Percentiles rank a stretch among this genome's conserved stretches.
Evolutionary conservation across 805 yeast species (phyloP).

Genomic region (Suhomyces vadensis): DNA sequence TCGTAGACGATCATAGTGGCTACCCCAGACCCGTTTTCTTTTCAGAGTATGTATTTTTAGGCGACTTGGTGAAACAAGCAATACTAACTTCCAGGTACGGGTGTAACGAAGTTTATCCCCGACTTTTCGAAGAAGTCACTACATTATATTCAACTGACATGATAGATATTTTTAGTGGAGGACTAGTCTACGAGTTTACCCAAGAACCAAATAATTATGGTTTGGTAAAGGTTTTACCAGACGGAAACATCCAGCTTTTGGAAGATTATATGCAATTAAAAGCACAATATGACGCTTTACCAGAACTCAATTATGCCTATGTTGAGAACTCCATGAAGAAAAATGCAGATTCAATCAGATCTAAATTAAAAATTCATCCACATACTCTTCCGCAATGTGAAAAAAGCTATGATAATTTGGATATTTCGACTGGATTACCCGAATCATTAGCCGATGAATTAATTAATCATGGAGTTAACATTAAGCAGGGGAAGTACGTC

Average conservation of each 20-base stretch:
- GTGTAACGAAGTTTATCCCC: conserved; percentile 79
- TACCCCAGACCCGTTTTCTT: conserved; percentile 79
- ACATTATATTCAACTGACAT: conserved; percentile 69
- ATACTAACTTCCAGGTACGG: conserved; percentile 48
- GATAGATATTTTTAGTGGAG: conserved; percentile 81
- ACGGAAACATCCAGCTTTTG: conserved; percentile 45
- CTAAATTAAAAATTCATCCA: conserved; percentile 18
- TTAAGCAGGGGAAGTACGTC: conserved; percentile 51
- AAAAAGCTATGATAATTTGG: conserved; percentile 33
- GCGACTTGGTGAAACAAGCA: neutral
- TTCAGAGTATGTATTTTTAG: conserved; percentile 60
- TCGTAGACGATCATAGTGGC: conserved; percentile 68
- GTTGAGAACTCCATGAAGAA: conserved; percentile 25
- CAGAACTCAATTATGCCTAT: conserved; percentile 24
- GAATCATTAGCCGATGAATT: conserved; percentile 41
- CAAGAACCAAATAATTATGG: conserved; percentile 83
- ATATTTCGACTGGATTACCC: conserved; percentile 48
- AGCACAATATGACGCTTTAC: conserved; percentile 43
- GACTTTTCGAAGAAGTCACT: conserved; percentile 73
- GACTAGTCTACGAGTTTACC: conserved; percentile 76
- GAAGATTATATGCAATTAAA: conserved; percentile 47
- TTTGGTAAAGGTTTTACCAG: conserved; percentile 50
- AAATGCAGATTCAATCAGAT: conserved; percentile 24
- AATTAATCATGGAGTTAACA: conserved; percentile 51
- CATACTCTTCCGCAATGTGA: conserved; percentile 32